phyloP scores from a whole-genome alignment of 768 basidiomycete species.

The Termitomyces sp. region DNA sequence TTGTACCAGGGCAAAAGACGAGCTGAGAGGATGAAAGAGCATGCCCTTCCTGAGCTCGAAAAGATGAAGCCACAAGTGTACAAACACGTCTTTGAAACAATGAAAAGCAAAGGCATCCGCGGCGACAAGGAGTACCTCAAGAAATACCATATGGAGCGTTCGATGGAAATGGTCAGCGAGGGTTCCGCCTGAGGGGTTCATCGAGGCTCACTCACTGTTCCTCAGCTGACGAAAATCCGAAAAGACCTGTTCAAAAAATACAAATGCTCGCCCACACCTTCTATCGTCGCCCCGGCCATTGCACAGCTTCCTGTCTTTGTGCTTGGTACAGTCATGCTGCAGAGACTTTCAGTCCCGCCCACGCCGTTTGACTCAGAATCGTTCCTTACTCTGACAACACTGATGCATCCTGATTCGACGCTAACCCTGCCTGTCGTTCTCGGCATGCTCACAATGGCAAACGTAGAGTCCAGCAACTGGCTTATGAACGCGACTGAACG shows the following conservation, averaged over 20 bases:
- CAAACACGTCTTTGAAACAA: slow-evolving; percentile 39
- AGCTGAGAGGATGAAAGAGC: slow-evolving; percentile 53
- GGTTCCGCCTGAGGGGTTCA: neutral
- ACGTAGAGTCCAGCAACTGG: slow-evolving; percentile 75
- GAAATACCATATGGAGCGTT: slow-evolving; percentile 41
- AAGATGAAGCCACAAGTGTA: slow-evolving; percentile 38
- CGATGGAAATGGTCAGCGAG: slow-evolving; percentile 38
- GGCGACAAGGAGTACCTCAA: slow-evolving; percentile 50
- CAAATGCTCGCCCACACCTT: slow-evolving; percentile 49
- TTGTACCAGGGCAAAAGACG: slow-evolving; percentile 51
- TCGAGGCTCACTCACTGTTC: slow-evolving; percentile 2
- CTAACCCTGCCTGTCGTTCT: slow-evolving; percentile 62
- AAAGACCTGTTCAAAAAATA: slow-evolving; percentile 58
- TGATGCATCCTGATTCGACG: slow-evolving; percentile 69
- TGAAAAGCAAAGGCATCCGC: slow-evolving; percentile 49
- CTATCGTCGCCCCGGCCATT: slow-evolving; percentile 56
- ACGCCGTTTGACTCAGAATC: slow-evolving; percentile 76
- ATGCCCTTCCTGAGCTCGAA: slow-evolving; percentile 52
- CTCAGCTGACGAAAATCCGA: slow-evolving; percentile 46
- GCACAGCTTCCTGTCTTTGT: slow-evolving; percentile 73
- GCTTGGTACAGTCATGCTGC: slow-evolving; percentile 53
- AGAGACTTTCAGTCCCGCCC: slow-evolving; percentile 45
- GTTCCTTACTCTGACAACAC: slow-evolving; percentile 66
- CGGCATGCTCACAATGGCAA: slow-evolving; percentile 71
- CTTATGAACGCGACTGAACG: slow-evolving; percentile 55